phyloP scores from a whole-genome alignment of 2,329 filamentous ascomycete genomes.

The Ceratocystis lukuohia region DNA sequence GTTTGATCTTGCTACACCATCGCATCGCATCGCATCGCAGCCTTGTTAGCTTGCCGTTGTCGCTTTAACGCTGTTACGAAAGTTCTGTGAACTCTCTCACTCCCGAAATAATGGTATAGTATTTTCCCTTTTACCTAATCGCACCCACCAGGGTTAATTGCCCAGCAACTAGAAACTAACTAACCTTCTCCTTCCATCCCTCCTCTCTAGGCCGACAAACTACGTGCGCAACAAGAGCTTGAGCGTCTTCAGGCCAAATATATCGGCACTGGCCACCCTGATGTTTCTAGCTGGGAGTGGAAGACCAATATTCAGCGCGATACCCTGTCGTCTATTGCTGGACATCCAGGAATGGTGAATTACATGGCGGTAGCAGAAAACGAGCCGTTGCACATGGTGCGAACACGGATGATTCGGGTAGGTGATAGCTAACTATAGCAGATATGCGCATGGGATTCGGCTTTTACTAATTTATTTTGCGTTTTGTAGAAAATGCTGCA shows the following conservation, averaged over 20 bases:
- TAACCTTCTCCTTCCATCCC: neutral
- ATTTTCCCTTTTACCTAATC: too few relatives aligned
- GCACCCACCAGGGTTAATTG: too few relatives aligned
- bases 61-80: too few relatives aligned
- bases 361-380: constrained; percentile 87
- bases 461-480: too few relatives aligned
- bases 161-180: neutral
- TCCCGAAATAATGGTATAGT: too few relatives aligned
- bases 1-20: too few relatives aligned
- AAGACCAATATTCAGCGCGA: constrained; percentile 90
- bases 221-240: constrained; percentile 93
- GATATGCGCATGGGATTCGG: too few relatives aligned
- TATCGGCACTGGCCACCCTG: constrained; percentile 87
- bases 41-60: too few relatives aligned
- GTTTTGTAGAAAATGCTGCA: constrained; percentile 50
- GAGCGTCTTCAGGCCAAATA: constrained; percentile 93
- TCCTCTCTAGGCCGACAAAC: constrained; percentile 68
- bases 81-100: too few relatives aligned
- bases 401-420: constrained; percentile 66
- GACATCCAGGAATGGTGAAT: constrained; percentile 74
- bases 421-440: constrained; percentile 20
- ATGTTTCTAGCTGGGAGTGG: constrained; percentile 97
- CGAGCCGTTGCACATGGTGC: constrained; percentile 65
- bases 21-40: too few relatives aligned
- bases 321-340: constrained; percentile 76